These are phyloP conservation scores for Blastobotrys illinoisensis DNA, from an alignment of 1,139 yeast genomes.

Conservation along the genomic window DNA sequence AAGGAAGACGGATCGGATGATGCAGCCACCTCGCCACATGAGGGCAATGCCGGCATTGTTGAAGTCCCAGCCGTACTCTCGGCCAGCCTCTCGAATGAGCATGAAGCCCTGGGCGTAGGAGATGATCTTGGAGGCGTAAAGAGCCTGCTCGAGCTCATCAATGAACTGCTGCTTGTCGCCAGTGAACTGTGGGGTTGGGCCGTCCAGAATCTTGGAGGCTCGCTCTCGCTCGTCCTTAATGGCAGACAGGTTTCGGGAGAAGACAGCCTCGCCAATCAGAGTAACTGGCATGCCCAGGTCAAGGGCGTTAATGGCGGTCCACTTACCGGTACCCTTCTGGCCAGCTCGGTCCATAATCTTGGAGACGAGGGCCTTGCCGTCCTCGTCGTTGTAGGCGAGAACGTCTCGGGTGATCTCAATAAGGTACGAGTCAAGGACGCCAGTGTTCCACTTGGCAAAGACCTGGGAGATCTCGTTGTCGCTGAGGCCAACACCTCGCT, in stretches of 20 bases:
- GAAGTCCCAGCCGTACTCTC: constrained; percentile 93
- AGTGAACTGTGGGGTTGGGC: constrained; percentile 66
- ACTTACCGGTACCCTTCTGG: constrained; percentile 99
- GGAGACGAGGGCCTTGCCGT: constrained; percentile 90
- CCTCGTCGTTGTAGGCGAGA: constrained; percentile 76
- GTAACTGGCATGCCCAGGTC: constrained; percentile 99
- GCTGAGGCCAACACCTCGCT: constrained; percentile 86
- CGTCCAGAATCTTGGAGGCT: constrained; percentile 73
- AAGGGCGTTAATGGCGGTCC: constrained; percentile 98
- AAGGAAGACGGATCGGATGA: constrained; percentile 96
- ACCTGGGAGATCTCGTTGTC: constrained; percentile 94
- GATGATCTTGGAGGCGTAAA: constrained; percentile 96
- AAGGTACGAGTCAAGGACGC: constrained; percentile 95
- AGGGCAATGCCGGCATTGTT: constrained; percentile 98
- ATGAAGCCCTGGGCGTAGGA: constrained; percentile 99
- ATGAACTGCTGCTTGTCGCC: constrained; percentile 78
- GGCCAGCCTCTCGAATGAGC: constrained; percentile 98
- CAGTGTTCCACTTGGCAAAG: constrained; percentile 90
- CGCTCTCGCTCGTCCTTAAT: constrained; percentile 83
- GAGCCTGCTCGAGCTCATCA: constrained; percentile 95
- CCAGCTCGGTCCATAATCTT: constrained; percentile 97
- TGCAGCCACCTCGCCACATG: constrained; percentile 99
- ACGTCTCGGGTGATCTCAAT: constrained; percentile 96
- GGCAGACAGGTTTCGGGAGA: constrained; percentile 92
- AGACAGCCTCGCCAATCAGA: constrained; percentile 97